These are phyloP conservation scores for Pseudozyma sp. DNA, from an alignment of 1,284 basidiomycete genomes.

Conservation along the genomic window DNA sequence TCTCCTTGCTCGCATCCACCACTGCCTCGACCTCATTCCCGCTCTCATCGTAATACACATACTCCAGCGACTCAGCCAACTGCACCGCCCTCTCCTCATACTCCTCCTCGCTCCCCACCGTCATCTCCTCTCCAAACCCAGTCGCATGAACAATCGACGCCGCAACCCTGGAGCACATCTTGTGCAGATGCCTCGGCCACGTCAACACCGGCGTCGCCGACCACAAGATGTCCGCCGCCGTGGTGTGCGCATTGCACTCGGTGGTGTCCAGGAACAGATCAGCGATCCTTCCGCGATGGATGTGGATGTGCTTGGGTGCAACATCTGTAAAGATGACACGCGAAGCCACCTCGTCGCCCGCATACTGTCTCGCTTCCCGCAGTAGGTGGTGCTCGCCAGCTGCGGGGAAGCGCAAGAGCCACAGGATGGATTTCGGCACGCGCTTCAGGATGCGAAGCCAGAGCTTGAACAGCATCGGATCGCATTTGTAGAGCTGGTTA, in stretches of 20 bases:
- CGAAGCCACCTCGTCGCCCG: slow-evolving; percentile 73
- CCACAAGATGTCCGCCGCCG: slow-evolving; percentile 76
- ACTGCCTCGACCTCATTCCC: slow-evolving; percentile 15
- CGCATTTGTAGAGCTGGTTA: slow-evolving; percentile 73
- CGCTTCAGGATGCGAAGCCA: slow-evolving; percentile 74
- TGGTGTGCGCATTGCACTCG: slow-evolving; percentile 77
- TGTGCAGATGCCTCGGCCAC: slow-evolving; percentile 74
- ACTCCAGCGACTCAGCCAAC: slow-evolving; percentile 71
- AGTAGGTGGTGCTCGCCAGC: slow-evolving; percentile 74
- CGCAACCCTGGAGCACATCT: slow-evolving; percentile 76
- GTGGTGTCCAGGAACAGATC: slow-evolving; percentile 77
- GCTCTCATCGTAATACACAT: slow-evolving; percentile 54
- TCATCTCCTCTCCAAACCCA: slow-evolving; percentile 74
- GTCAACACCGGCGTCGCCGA: slow-evolving; percentile 76
- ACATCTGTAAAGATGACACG: slow-evolving; percentile 76
- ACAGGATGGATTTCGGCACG: slow-evolving; percentile 74
- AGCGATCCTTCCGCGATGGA: slow-evolving; percentile 73
- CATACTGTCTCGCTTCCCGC: slow-evolving; percentile 73
- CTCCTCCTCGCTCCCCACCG: slow-evolving; percentile 72
- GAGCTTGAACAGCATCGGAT: slow-evolving; percentile 72
- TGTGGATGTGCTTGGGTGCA: slow-evolving; percentile 73
- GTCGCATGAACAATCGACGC: slow-evolving; percentile 75
- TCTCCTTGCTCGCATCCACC: slow-evolving; percentile 10
- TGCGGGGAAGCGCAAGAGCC: slow-evolving; percentile 76
- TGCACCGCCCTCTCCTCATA: slow-evolving; percentile 74